Conservation (phyloP, 305 asterid genomes). For the Fraxinus dipetala region DNA sequence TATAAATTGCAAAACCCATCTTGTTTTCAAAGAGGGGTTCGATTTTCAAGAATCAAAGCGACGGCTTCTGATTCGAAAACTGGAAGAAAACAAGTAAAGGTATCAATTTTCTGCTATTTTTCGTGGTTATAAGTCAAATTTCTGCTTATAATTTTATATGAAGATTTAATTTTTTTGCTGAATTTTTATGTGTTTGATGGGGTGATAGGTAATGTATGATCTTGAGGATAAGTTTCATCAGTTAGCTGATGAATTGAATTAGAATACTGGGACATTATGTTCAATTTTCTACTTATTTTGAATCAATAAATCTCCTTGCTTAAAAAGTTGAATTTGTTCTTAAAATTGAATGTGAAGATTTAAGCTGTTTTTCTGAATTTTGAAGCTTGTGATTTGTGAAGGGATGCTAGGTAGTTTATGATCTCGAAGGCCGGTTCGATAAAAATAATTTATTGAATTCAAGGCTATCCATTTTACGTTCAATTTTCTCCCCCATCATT, state of each 20-base stretch:
- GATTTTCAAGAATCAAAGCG: constrained; percentile 42
- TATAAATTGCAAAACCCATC: constrained; percentile 38
- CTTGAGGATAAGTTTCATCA: constrained; percentile 55
- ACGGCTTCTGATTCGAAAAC: constrained; percentile 58
- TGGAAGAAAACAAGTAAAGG: constrained; percentile 66
- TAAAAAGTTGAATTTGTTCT: not conserved
- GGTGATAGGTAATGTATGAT: constrained; percentile 51
- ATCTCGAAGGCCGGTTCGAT: constrained; percentile 51
- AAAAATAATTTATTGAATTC: constrained; percentile 64
- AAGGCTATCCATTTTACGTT: constrained; percentile 33
- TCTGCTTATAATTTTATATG: not conserved
- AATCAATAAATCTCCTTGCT: not conserved
- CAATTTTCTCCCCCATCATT: not conserved
- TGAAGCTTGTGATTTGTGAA: not conserved
- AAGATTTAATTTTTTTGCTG: not conserved
- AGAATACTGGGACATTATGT: constrained; percentile 43
- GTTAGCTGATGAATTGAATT: constrained; percentile 82
- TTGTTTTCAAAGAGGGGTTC: constrained; percentile 27
- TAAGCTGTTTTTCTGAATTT: not conserved
- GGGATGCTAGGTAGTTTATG: constrained; percentile 49
- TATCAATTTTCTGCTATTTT: constrained; percentile 18
- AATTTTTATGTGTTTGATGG: not conserved
- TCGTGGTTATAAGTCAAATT: not conserved
- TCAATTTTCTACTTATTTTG: not conserved
- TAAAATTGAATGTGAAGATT: not conserved